phyloP scores from a whole-genome alignment of 2,329 filamentous ascomycete species.

The Claviceps purpurea region DNA sequence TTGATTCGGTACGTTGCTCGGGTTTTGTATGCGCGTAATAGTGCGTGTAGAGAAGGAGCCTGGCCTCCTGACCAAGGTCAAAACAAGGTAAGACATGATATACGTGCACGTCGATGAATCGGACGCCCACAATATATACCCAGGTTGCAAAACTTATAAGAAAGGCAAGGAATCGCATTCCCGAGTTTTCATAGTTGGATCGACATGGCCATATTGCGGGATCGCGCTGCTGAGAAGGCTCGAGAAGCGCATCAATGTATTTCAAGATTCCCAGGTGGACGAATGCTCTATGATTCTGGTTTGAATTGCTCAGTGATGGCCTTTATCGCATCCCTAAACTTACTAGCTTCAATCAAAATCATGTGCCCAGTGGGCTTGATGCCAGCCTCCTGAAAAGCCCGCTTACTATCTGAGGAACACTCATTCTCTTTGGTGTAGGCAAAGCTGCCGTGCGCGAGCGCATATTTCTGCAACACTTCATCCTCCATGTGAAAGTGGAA shows the following conservation, averaged over 20 bases:
- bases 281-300: slow-evolving; percentile 19
- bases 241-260: neutral
- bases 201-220: no score
- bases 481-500: slow-evolving; percentile 97
- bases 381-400: slow-evolving; percentile 87
- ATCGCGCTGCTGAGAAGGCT: no score
- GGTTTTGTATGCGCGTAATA: no score
- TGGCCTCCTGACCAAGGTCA: no score
- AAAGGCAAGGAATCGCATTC: no score
- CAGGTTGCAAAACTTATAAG: no score
- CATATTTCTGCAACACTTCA: slow-evolving; percentile 70
- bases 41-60: no score
- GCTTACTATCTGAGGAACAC: slow-evolving; percentile 74
- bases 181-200: no score
- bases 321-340: slow-evolving; percentile 64
- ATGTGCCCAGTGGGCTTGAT: slow-evolving; percentile 73
- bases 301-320: slow-evolving; percentile 63
- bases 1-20: no score
- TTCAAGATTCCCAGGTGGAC: neutral
- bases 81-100: no score
- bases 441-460: slow-evolving; percentile 55
- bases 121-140: no score
- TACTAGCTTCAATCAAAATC: slow-evolving; percentile 71
- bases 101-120: no score
- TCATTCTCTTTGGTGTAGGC: slow-evolving; percentile 73